A percentile compares a stretch with the other conserved stretches of the same genome.
Conservation (phyloP, 768 basidiomycete species). For the Mycena chlorophos region DNA sequence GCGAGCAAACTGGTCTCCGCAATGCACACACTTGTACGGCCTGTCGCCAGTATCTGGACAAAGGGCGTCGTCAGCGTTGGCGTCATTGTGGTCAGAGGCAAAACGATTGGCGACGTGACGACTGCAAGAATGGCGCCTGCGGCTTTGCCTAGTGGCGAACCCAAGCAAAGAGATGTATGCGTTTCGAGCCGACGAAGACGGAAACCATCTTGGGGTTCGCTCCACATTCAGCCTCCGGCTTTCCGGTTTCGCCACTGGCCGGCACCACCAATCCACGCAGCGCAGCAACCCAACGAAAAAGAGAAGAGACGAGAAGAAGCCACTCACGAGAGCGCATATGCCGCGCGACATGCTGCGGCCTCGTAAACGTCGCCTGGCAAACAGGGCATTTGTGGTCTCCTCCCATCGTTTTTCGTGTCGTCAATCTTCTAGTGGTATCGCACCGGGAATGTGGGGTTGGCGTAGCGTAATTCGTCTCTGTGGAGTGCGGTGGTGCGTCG, state of each 20-base stretch:
- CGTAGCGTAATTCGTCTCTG: too few species aligned
- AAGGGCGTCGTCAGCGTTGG: conserved; percentile 3
- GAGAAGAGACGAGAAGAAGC: conserved; percentile 10
- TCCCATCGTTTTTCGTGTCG: conserved; percentile 60
- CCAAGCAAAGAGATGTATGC: too few species aligned
- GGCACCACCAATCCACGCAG: neutral
- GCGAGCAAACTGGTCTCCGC: conserved; percentile 87
- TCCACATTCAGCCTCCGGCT: neutral
- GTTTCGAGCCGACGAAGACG: too few species aligned
- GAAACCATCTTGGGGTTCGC: neutral
- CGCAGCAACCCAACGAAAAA: neutral
- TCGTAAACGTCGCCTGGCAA: conserved; percentile 83
- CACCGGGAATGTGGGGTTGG: too few species aligned
- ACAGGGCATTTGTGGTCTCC: conserved; percentile 88
- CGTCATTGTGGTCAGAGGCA: neutral
- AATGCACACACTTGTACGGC: conserved; percentile 85
- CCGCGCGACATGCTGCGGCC: conserved; percentile 85
- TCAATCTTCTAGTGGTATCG: too few species aligned
- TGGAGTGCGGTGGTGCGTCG: too few species aligned
- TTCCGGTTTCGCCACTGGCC: neutral
- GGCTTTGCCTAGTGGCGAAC: neutral
- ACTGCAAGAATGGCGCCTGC: neutral
- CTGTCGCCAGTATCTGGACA: conserved; percentile 80
- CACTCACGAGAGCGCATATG: conserved; percentile 89
- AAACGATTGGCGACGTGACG: neutral